Evolutionary conservation across 192 early-diverging fungal genomes (phyloP), one percentile per base, ranked within the genome.

Genomic region (Dispira simplex): DNA sequence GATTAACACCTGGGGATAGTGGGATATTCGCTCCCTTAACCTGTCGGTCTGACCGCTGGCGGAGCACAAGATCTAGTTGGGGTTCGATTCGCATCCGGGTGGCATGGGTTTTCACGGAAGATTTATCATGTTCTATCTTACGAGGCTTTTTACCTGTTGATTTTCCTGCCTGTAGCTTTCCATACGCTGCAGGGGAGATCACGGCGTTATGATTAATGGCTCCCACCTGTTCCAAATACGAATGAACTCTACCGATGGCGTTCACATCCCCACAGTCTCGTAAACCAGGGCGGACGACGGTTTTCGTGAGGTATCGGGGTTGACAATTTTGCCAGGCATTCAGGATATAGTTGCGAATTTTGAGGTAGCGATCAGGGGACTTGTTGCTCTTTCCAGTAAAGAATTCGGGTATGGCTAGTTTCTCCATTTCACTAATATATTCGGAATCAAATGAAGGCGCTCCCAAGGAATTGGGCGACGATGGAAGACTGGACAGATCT

Each of bases 221-320:
- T 11, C 85, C 83, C 27, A 83, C 71, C 12, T 62, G 67, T 64
- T 97, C 93, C 23, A 97, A 73, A 73, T 86, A 97, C 18, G 77
- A 63, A 67, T 95, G 91, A 39, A 97, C 85, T 4, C 93, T 74
- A 1, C 86, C 82, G 25, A 97, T 92, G 8, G 92, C 92, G 67
- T 97, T 93, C 21, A 97, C 93, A 62, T 97, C 93, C 25, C 91
- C 89, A 65, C 90, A 91, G 70, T 91, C 86, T 27, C 67, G 77
- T 18, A 97, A 69, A 0, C 84, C 88, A 0, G 78, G 80, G 25
- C 92, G 77, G 2, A 83, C 83, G 39, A 76, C 79, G 28, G 88
- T 90, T 68, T 95, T 95, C 5, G 91, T 90, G 53, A 95, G 69
- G 62, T 94, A 94, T 28, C 79, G 72, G 1, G 87, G 85, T 49